Evolutionary conservation across 371 early-diverging fungal genomes (phyloP), one percentile per base, ranked within the genome.

Genomic region (Mucor circinelloides): DNA sequence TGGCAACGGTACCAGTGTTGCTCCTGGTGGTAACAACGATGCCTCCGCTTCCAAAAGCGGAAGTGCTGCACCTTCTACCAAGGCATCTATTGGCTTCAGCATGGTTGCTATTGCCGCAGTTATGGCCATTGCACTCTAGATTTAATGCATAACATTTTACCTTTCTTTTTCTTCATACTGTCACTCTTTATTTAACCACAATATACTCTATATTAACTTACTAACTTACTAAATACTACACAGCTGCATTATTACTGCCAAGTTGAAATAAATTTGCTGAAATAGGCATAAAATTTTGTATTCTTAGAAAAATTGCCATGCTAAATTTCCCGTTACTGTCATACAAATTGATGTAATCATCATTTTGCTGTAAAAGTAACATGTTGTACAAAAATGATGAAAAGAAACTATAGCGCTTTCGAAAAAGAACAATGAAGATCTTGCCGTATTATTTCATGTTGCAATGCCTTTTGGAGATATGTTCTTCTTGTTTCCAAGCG

Each of bases 41-140:
- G 36, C 27, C 40, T 42, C 19, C 19, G 25, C 64, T 23, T 27
- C 40, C 44, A 23, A 30, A 15, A 12, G 34, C 3, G 48, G 44
- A 15, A 60, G 48, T 60, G 63, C 54, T 38, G 52, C 55, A 32
- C 17, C 63, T 25, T 36, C 63, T 48, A 31, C 36, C 46, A 64
- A 57, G 34, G 32, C 52, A 31, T 40, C 64, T 21, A 50, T 61
- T 34, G 61, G 50, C 31, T 34, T 61, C 2, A 48, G 34, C 21
- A 32, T 19, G n/a, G 28, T 42, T 19, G 54, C 40, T 27, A 38
- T 19, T 38, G 28, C 34, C 30, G 54, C 40, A 17, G 54, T 27
- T 38, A 9, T 55, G 28, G 54, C 30, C n/a, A 28, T 63, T 9
- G 25, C 34, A 55, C 62, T 61, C 31, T 34, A 61, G 32, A 19